phyloP scores from a whole-genome alignment of 108 stramenopile species.

The Asterionellopsis glacialis region DNA sequence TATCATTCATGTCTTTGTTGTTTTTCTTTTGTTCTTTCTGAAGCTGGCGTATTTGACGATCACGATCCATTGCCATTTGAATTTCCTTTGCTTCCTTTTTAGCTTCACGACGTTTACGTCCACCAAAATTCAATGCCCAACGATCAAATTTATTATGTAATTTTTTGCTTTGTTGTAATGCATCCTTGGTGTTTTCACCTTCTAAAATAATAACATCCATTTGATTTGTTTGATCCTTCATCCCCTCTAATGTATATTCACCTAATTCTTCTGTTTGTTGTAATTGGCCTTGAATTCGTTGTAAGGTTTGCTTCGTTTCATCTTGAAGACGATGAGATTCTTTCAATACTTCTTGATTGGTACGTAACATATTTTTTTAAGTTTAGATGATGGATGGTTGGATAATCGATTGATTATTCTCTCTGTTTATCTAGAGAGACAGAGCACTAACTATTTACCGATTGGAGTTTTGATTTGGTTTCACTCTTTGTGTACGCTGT shows the following conservation, averaged over 20 bases:
- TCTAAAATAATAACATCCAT: background rate
- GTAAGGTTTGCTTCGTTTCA: background rate
- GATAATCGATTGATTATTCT: no score
- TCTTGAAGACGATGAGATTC: background rate
- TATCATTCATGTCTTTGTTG: background rate
- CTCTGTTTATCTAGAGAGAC: no score
- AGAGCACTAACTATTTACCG: no score
- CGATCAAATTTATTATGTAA: slow-evolving; percentile 7
- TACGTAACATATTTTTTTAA: no score
- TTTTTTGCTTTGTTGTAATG: background rate
- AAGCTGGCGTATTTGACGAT: background rate
- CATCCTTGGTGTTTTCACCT: background rate
- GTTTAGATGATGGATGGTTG: no score
- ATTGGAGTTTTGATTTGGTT: no score
- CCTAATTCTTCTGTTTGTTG: slow-evolving; percentile 5
- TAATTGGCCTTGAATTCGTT: slow-evolving; percentile 4
- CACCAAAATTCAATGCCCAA: background rate
- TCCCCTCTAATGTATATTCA: background rate
- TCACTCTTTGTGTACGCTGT: no score
- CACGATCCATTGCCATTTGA: background rate
- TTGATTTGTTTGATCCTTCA: background rate
- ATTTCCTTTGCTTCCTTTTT: background rate
- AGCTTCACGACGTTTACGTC: slow-evolving; percentile 1
- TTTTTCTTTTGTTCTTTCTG: background rate
- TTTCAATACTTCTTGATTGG: background rate